Conservation (phyloP, 495 filamentous ascomycete genomes). For the Barbatosphaeria neglecta region DNA sequence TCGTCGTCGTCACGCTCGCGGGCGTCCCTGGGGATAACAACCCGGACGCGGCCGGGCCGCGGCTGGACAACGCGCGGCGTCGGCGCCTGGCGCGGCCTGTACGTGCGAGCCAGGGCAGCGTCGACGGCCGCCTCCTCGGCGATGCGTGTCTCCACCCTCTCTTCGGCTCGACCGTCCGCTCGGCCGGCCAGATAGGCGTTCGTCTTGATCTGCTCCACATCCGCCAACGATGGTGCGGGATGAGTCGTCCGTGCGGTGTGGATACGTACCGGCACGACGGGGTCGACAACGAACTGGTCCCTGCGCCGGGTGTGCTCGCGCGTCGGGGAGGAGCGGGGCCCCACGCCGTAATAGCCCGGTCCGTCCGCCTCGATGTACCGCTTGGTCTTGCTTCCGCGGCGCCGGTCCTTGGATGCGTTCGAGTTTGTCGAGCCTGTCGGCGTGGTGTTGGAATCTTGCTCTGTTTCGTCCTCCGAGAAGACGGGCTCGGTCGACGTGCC, state of each 20-base stretch:
- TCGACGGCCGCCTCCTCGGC: neutral
- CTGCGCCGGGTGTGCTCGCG: neutral
- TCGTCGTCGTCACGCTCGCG: neutral
- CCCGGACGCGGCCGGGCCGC: neutral
- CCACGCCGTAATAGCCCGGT: neutral
- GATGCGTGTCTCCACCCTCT: neutral
- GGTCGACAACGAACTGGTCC: neutral
- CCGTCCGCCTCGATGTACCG: neutral
- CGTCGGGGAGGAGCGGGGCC: neutral
- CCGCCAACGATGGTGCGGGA: neutral
- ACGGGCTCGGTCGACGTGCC: neutral
- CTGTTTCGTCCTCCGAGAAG: neutral
- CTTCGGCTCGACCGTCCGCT: slow-evolving; percentile 2
- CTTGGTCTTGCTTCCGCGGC: neutral
- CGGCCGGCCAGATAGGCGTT: slow-evolving; percentile 7
- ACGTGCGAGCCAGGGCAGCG: neutral
- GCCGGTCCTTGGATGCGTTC: neutral
- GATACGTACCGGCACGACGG: neutral
- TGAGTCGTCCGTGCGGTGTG: neutral
- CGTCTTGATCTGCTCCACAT: neutral
- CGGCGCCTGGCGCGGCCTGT: neutral
- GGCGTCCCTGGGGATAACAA: neutral
- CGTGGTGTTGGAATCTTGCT: neutral
- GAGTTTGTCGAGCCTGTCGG: neutral
- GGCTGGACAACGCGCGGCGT: neutral